Evolutionary conservation across 257 asterid genomes (phyloP).

Genomic region (Haberlea rhodopensis): DNA sequence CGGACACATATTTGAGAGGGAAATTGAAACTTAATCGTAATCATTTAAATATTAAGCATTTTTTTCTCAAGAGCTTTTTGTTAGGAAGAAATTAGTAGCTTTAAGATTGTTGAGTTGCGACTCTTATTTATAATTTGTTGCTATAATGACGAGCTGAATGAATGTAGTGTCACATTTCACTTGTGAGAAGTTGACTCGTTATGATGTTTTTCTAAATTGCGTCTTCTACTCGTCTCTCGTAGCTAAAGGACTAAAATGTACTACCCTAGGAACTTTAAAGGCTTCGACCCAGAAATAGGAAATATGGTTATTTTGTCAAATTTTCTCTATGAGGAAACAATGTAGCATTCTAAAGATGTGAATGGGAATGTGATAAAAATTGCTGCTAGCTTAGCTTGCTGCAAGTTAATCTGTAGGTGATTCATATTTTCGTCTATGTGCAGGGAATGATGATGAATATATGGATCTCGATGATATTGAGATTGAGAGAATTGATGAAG

Average conservation of each 20-base stretch:
- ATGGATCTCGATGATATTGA: neutral
- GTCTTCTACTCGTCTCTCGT: neutral
- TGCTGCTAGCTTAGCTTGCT: neutral
- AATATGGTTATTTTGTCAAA: neutral
- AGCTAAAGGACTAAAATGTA: slow-evolving; percentile 4
- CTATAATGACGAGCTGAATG: neutral
- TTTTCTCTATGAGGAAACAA: neutral
- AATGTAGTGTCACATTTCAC: neutral
- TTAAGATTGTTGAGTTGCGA: neutral
- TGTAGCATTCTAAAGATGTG: neutral
- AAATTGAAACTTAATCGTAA: too few species aligned
- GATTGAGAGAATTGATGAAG: slow-evolving; percentile 12
- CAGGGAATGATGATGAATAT: neutral
- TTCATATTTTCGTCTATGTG: neutral
- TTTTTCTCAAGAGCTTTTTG: neutral
- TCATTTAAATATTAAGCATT: too few species aligned
- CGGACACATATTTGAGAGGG: too few species aligned
- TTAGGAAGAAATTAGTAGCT: neutral
- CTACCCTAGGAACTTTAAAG: neutral
- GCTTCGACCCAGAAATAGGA: neutral
- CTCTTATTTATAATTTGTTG: neutral
- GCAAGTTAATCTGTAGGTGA: neutral
- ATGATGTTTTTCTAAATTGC: neutral
- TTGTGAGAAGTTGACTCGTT: neutral
- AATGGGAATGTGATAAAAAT: neutral